Conservation (phyloP, 768 basidiomycete genomes). For the Artomyces pyxidatus region DNA sequence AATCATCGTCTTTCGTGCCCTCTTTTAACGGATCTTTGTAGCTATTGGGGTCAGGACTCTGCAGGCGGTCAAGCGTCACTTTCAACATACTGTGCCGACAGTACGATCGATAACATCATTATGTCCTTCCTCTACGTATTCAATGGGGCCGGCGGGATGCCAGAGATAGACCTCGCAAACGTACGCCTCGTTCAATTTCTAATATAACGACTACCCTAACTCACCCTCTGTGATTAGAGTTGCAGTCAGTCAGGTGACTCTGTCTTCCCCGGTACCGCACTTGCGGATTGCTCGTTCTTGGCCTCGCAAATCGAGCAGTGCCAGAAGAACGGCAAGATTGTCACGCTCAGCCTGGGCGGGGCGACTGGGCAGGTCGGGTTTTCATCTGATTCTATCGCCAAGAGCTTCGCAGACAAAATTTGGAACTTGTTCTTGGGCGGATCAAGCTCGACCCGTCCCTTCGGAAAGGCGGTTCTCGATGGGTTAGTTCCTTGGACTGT, state of each 20-base stretch:
- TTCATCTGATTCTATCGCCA: conserved; percentile 28
- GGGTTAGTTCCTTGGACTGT: conserved; percentile 26
- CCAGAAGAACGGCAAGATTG: conserved; percentile 38
- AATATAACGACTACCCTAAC: background rate
- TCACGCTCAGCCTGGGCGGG: conserved; percentile 44
- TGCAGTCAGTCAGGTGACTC: conserved; percentile 32
- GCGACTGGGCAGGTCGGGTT: conserved; percentile 35
- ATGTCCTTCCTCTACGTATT: conserved; percentile 4
- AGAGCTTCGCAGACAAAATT: conserved; percentile 28
- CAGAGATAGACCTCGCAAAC: conserved; percentile 65
- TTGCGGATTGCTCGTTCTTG: conserved; percentile 33
- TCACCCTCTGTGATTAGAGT: conserved; percentile 20
- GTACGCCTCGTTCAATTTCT: conserved; percentile 26
- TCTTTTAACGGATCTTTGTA: conserved; percentile 34
- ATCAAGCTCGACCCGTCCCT: conserved; percentile 33
- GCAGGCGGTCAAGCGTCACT: background rate
- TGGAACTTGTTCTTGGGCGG: conserved; percentile 48
- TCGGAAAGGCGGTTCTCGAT: conserved; percentile 38
- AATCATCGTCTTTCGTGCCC: background rate
- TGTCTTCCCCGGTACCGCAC: conserved; percentile 34
- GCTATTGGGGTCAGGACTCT: conserved; percentile 7
- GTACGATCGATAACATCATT: conserved; percentile 5
- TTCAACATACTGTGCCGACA: background rate
- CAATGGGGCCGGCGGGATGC: conserved; percentile 27
- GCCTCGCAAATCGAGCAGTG: conserved; percentile 38